Conservation (phyloP, 1,139 yeast species). For the Scheffersomyces stambukii region DNA sequence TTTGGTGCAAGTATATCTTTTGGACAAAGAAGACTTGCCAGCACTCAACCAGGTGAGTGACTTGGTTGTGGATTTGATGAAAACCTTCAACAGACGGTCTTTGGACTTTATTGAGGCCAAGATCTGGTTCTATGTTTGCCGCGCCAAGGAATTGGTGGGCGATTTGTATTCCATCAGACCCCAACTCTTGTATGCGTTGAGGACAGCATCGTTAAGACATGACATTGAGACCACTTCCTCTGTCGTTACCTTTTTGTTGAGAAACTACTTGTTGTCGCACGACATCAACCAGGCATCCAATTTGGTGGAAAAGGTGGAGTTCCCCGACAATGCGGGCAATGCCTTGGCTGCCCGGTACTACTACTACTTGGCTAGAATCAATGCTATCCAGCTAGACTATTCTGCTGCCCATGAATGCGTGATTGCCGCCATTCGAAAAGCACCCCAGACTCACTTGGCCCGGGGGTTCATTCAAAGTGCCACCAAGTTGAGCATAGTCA, state of each 20-base stretch:
- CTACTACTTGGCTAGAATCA: slow-evolving; percentile 84
- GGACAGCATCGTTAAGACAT: slow-evolving; percentile 89
- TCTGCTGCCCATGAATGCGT: slow-evolving; percentile 87
- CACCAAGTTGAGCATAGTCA: slow-evolving; percentile 80
- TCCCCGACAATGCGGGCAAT: slow-evolving; percentile 82
- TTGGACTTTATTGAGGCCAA: slow-evolving; percentile 86
- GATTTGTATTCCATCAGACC: slow-evolving; percentile 65
- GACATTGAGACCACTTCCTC: slow-evolving; percentile 91
- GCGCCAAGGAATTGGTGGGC: slow-evolving; percentile 67
- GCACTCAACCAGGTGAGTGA: slow-evolving; percentile 51
- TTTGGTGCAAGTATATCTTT: slow-evolving; percentile 68
- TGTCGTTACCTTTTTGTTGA: slow-evolving; percentile 73
- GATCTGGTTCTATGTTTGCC: slow-evolving; percentile 86
- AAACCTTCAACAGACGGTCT: slow-evolving; percentile 71
- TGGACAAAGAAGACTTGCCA: slow-evolving; percentile 54
- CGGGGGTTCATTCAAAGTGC: slow-evolving; percentile 88
- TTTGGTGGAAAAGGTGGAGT: slow-evolving; percentile 82
- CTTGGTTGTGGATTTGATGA: slow-evolving; percentile 52
- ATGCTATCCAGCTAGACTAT: slow-evolving; percentile 90
- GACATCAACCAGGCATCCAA: slow-evolving; percentile 87
- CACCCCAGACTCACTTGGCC: slow-evolving; percentile 89
- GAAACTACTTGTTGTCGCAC: slow-evolving; percentile 74
- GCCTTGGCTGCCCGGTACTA: slow-evolving; percentile 89
- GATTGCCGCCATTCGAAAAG: slow-evolving; percentile 90
- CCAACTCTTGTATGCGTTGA: slow-evolving; percentile 64